A percentile compares a stretch with the other conserved stretches of the same genome.
These are phyloP conservation scores for Poronia punctata DNA, from an alignment of 495 filamentous ascomycete genomes.

Conservation along the genomic window DNA sequence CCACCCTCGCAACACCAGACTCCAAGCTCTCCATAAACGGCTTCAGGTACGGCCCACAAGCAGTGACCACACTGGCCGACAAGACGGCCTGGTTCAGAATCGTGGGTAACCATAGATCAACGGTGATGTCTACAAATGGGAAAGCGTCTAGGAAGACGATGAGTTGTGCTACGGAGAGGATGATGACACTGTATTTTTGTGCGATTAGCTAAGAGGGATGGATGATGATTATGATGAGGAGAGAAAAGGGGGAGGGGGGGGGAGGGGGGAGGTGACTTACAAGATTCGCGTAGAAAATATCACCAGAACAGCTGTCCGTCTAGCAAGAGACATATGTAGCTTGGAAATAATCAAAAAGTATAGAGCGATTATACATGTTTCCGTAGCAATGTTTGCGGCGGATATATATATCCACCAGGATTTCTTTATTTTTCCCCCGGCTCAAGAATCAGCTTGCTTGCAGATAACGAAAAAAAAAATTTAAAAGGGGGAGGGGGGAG, in stretches of 20 bases:
- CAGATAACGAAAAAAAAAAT: background rate
- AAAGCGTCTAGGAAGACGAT: conserved; percentile 16
- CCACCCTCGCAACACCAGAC: conserved; percentile 34
- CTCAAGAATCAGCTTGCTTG: conserved; percentile 5
- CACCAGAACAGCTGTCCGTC: conserved; percentile 23
- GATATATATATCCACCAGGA: conserved; percentile 36
- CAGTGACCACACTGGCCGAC: conserved; percentile 33
- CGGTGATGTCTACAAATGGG: conserved; percentile 15
- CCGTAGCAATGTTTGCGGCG: conserved; percentile 31
- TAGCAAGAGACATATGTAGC: conserved; percentile 27
- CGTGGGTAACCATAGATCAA: conserved; percentile 23
- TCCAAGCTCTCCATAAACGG: conserved; percentile 40
- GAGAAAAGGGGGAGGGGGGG: too few relatives aligned
- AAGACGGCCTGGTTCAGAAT: conserved; percentile 33
- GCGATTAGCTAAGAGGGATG: conserved; percentile 17
- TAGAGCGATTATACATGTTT: conserved; percentile 27
- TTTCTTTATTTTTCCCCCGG: conserved; percentile 14
- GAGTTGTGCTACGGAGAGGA: conserved; percentile 23
- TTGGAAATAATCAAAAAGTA: conserved; percentile 29
- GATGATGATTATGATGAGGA: background rate
- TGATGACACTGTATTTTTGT: conserved; percentile 7
- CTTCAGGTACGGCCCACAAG: conserved; percentile 41
- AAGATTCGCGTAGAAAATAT: conserved; percentile 31
- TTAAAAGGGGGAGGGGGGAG: too few relatives aligned
- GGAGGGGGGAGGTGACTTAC: conserved; percentile 22